Conservation (phyloP, 2,329 filamentous ascomycete species). For the Venturia effusa region DNA sequence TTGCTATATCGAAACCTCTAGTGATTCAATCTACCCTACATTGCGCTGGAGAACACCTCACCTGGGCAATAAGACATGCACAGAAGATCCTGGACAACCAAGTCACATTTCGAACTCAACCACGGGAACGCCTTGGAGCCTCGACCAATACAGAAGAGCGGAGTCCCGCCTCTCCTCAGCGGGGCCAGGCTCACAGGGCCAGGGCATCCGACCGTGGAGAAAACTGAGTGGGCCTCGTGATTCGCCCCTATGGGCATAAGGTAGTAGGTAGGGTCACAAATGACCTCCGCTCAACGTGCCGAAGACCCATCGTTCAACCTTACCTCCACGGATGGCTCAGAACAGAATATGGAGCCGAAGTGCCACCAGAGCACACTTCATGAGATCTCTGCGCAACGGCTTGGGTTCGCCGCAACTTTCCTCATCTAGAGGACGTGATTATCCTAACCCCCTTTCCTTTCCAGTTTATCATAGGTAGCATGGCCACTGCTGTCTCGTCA, state of each 20-base stretch:
- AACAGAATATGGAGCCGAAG: not conserved
- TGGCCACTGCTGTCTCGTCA: not conserved
- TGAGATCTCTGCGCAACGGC: not conserved
- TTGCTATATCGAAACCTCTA: too few relatives aligned
- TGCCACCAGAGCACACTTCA: not conserved
- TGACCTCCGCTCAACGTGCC: not conserved
- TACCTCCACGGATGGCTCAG: not conserved
- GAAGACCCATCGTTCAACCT: not conserved
- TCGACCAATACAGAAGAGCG: not conserved
- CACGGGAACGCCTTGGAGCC: not conserved
- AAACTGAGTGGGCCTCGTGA: not conserved
- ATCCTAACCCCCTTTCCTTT: not conserved
- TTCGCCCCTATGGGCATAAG: too few relatives aligned
- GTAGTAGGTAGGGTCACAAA: not conserved
- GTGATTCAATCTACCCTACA: too few relatives aligned
- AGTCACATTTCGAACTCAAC: not conserved
- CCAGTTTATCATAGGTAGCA: too few relatives aligned
- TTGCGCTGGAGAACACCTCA: too few relatives aligned
- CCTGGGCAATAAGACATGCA: not conserved
- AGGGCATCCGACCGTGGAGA: not conserved
- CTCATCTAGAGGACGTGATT: not conserved
- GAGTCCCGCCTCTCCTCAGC: not conserved
- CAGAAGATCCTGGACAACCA: not conserved
- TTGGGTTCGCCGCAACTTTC: not conserved
- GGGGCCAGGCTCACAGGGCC: not conserved